These are phyloP conservation scores for Sclerospora graminicola DNA, from an alignment of 352 stramenopile species.

Conservation along the genomic window DNA sequence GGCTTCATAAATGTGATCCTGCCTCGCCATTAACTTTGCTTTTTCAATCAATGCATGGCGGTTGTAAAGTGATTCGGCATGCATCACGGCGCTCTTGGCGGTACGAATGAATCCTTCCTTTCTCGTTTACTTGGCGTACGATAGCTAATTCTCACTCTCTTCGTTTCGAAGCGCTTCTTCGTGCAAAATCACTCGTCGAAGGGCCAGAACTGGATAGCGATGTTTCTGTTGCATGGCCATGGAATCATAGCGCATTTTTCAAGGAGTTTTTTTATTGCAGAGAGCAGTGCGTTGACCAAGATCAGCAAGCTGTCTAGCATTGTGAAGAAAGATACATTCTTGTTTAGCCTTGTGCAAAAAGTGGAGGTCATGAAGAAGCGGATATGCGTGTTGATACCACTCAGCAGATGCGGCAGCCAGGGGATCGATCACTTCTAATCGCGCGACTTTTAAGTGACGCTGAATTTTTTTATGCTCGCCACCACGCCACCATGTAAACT, in stretches of 20 bases:
- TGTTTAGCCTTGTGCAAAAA: constrained; percentile 71
- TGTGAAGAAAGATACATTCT: constrained; percentile 49
- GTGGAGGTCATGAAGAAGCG: constrained; percentile 61
- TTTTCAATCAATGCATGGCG: constrained; percentile 65
- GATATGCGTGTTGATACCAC: constrained; percentile 70
- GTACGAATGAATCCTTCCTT: constrained; percentile 80
- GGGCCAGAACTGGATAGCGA: constrained; percentile 69
- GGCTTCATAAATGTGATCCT: constrained; percentile 78
- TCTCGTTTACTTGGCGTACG: constrained; percentile 72
- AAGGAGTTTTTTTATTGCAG: constrained; percentile 57
- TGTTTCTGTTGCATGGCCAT: constrained; percentile 76
- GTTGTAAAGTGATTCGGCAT: constrained; percentile 69
- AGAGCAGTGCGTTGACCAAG: constrained; percentile 17
- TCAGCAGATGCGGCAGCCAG: constrained; percentile 59
- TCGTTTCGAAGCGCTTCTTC: constrained; percentile 47
- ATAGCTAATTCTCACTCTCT: constrained; percentile 77
- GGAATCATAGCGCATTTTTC: constrained; percentile 56
- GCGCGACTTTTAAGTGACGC: constrained; percentile 51
- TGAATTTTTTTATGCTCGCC: constrained; percentile 43
- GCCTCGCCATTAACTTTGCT: constrained; percentile 69
- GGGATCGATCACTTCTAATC: constrained; percentile 56
- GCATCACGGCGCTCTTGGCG: constrained; percentile 76
- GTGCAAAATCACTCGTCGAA: constrained; percentile 68
- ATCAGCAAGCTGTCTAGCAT: constrained; percentile 11
- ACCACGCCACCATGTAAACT: constrained; percentile 46